Evolutionary conservation across 441 rosid genomes (phyloP).

Genomic region (Adansonia grandidieri): DNA sequence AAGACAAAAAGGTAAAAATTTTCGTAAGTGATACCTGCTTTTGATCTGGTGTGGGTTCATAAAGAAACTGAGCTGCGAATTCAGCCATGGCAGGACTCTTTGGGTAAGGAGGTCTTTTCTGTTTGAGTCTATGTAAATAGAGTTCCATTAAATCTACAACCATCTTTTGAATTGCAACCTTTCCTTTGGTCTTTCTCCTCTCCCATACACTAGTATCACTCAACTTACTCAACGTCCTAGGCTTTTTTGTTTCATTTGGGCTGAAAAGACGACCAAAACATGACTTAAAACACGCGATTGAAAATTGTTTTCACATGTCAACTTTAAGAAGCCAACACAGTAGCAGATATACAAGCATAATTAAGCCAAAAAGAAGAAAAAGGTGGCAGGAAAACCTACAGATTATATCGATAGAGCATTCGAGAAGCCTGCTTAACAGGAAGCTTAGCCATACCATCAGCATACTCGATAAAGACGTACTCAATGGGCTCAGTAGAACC

Average conservation of each 20-base stretch:
- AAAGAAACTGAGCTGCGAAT: slow-evolving; percentile 74
- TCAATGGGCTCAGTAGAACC: slow-evolving; percentile 67
- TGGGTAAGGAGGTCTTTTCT: slow-evolving; percentile 81
- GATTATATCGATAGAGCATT: slow-evolving; percentile 86
- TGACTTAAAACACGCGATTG: slow-evolving; percentile 9
- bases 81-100: slow-evolving; percentile 66
- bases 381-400: slow-evolving; percentile 50
- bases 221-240: slow-evolving; percentile 82
- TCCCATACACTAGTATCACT: slow-evolving; percentile 85
- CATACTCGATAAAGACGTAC: slow-evolving; percentile 86
- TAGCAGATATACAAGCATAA: slow-evolving; percentile 3
- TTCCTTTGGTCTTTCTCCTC: slow-evolving; percentile 91
- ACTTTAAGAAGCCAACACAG: not conserved
- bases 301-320: slow-evolving; percentile 16
- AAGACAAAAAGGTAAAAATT: not conserved
- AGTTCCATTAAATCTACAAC: slow-evolving; percentile 98
- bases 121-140: slow-evolving; percentile 88
- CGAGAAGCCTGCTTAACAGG: slow-evolving; percentile 94
- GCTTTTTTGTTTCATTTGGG: slow-evolving; percentile 82
- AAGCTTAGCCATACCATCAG: slow-evolving; percentile 98
- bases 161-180: slow-evolving; percentile 96
- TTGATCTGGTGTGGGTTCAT: slow-evolving; percentile 91
- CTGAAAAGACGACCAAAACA: slow-evolving; percentile 46
- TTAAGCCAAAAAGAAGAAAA: not conserved
- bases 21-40: slow-evolving; percentile 53